These are phyloP conservation scores for Microcos paniculata DNA, from an alignment of 345 rosid genomes.

Conservation along the genomic window DNA sequence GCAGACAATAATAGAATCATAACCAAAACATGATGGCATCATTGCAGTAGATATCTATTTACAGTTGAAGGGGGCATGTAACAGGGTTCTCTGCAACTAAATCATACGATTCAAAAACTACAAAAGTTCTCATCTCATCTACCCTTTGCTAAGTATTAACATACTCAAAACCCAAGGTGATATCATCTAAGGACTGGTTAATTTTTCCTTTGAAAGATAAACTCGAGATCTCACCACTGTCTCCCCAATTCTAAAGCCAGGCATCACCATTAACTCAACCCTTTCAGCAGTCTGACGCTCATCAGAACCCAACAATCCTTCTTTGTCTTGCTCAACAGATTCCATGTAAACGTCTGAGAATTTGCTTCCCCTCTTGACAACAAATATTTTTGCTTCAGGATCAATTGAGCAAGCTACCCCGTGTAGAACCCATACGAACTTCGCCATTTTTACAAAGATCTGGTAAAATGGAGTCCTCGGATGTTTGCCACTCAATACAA, in stretches of 20 bases:
- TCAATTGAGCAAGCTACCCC: constrained; percentile 50
- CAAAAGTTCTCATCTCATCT: not conserved
- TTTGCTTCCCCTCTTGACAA: constrained; percentile 42
- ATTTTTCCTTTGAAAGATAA: constrained; percentile 42
- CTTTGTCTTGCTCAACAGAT: constrained; percentile 25
- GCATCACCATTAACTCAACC: constrained; percentile 64
- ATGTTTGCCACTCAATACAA: constrained; percentile 52
- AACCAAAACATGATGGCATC: not conserved
- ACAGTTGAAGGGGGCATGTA: constrained; percentile 18
- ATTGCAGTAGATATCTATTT: constrained; percentile 17
- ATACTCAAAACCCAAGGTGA: not conserved
- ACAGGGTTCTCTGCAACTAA: constrained; percentile 15
- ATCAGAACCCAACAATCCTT: not conserved
- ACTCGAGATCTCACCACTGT: constrained; percentile 41
- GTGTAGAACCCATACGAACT: constrained; percentile 57
- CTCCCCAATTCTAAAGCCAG: constrained; percentile 54
- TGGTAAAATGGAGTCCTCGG: constrained; percentile 62
- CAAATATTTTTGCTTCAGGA: constrained; percentile 44
- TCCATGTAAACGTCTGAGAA: constrained; percentile 53
- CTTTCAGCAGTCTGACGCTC: constrained; percentile 19
- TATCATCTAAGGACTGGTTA: not conserved
- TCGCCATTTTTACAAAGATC: constrained; percentile 56
- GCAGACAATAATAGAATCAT: not conserved
- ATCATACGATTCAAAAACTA: not conserved
- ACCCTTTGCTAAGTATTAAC: constrained; percentile 10